Evolutionary conservation across 371 early-diverging fungal species (phyloP), one percentile per base, ranked within the genome.

Genomic region (Mortierella sp.): DNA sequence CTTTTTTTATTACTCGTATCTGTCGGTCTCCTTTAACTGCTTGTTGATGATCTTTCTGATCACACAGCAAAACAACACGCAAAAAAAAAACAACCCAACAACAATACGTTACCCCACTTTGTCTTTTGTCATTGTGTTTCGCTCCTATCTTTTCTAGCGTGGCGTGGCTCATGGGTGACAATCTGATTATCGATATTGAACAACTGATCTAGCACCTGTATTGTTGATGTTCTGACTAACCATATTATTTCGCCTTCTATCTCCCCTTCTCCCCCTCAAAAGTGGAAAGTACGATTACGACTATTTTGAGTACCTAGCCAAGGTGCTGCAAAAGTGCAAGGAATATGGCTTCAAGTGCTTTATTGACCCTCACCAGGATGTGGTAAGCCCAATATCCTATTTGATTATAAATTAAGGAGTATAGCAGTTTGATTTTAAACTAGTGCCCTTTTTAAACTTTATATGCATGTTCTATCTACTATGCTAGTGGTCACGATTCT

Each of bases 221-320:
- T 55, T 26, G 16, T 28, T 26, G 40, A 57, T 40, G 10, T 22
- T 39, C 16, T n/a, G 14, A 18, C 52, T 40, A 16, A 14, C 18
- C 14, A n/a, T 43, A 14, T 11, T 47, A 35, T 47, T 35, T 57
- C 59, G 26, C 61, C 51, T 40, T 61, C 22, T 39, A 18, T 60
- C 45, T 28, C 35, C 39, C 12, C 30, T 16, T 49, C 26, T 45
- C 16, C 20, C 11, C 5, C 52, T 28, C 52, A 22, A 39, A 71
- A 92, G 92, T 67, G 96, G 96, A 40, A 86, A 91, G 18, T 96
- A 96, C 73, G 97, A 97, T 80, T 87, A 93, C 47, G 93, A 91
- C 9, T 96, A 88, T 70, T 90, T 97, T 43, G 92, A 92, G 20
- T 96, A 94, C 84, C 83, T 96, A 37, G 85, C 94, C 55, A 65